Conservation (phyloP, 1,284 basidiomycete genomes). For the Boletellus sp. region DNA sequence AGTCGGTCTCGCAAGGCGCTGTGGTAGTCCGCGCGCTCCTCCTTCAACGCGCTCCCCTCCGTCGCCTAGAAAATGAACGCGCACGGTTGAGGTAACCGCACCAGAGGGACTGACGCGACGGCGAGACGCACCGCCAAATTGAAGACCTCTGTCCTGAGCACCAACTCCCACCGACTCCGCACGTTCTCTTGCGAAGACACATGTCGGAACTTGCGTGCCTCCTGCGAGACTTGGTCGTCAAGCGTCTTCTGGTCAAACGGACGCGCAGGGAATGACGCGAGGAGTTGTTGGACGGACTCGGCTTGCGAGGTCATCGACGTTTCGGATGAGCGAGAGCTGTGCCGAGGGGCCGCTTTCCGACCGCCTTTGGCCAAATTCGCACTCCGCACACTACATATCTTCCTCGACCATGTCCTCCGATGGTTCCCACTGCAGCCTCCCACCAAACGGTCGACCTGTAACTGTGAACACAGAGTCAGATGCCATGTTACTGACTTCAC, state of each 20-base stretch:
- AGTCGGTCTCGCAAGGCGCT: constrained; percentile 55
- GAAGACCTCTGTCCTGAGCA: constrained; percentile 65
- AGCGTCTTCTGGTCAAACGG: constrained; percentile 47
- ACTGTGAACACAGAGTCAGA: constrained; percentile 30
- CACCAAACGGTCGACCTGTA: not conserved
- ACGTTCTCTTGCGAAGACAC: constrained; percentile 52
- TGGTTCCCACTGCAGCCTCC: constrained; percentile 8
- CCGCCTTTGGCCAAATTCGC: constrained; percentile 2
- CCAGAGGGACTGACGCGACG: not conserved
- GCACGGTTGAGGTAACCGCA: not conserved
- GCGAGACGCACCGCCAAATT: constrained; percentile 55
- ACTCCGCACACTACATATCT: constrained; percentile 24
- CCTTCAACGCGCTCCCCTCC: constrained; percentile 55
- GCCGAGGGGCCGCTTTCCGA: constrained; percentile 28
- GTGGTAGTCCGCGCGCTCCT: constrained; percentile 54
- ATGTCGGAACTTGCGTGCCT: constrained; percentile 42
- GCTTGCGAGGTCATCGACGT: constrained; percentile 25
- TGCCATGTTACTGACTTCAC: constrained; percentile 34
- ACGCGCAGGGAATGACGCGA: constrained; percentile 49
- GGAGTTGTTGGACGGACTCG: constrained; percentile 40
- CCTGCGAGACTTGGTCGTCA: constrained; percentile 45
- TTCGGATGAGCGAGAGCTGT: not conserved
- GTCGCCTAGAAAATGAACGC: constrained; percentile 42
- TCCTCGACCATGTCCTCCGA: constrained; percentile 21
- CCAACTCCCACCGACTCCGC: constrained; percentile 69